These are phyloP conservation scores for Porodaedalea pini DNA, from an alignment of 1,284 basidiomycete genomes.

Conservation along the genomic window DNA sequence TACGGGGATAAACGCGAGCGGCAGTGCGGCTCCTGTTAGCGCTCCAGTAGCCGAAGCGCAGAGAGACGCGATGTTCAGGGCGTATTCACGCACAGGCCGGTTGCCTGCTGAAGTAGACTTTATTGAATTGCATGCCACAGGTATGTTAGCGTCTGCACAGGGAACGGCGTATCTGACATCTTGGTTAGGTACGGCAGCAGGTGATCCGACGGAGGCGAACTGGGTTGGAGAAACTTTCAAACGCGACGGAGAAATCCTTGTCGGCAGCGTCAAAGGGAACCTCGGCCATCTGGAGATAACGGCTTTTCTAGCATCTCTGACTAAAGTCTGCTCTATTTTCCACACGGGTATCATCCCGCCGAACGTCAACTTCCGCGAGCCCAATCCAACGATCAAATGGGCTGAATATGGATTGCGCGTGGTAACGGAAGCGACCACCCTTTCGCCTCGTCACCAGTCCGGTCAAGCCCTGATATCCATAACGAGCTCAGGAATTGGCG, in stretches of 20 bases:
- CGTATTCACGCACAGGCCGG: conserved; percentile 30
- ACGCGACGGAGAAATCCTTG: conserved; percentile 31
- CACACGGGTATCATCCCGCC: conserved; percentile 36
- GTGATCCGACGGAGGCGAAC: conserved; percentile 50
- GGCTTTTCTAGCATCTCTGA: conserved; percentile 40
- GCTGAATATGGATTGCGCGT: conserved; percentile 29
- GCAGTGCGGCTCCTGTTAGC: conserved; percentile 34
- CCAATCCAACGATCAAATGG: conserved; percentile 41
- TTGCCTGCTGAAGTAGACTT: conserved; percentile 41
- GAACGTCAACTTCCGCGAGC: conserved; percentile 34
- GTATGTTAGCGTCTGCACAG: conserved; percentile 23
- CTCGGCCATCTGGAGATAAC: conserved; percentile 42
- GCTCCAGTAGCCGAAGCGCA: conserved; percentile 40
- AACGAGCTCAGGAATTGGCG: conserved; percentile 43
- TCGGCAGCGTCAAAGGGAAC: conserved; percentile 48
- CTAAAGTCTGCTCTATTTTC: conserved; percentile 41
- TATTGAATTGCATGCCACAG: conserved; percentile 48
- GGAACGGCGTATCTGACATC: conserved; percentile 1
- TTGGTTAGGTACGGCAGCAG: conserved; percentile 38
- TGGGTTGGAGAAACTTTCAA: conserved; percentile 40
- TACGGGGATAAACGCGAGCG: conserved; percentile 38
- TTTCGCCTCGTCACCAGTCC: conserved; percentile 23
- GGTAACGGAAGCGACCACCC: conserved; percentile 24
- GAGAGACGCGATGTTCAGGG: conserved; percentile 32
- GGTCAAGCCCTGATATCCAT: conserved; percentile 34